Conservation (phyloP, 2,329 filamentous ascomycete species). For the Colletotrichum navitas region DNA sequence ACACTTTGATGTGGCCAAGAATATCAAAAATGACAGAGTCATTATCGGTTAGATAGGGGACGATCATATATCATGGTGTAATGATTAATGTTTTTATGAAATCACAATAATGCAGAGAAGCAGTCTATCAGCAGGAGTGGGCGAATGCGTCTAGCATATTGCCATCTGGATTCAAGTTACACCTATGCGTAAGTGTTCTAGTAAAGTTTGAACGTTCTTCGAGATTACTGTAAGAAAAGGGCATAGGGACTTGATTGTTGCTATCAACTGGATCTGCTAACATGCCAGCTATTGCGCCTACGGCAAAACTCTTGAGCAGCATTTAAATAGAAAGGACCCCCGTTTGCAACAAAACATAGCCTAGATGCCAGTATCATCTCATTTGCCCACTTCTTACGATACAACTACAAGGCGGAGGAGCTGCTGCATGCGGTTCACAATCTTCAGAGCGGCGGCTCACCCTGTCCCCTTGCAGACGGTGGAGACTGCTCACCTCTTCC, state of each 20-base stretch:
- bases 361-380: too few relatives aligned
- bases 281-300: slow-evolving; percentile 50
- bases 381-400: too few relatives aligned
- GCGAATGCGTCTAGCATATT: not conserved
- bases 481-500: too few relatives aligned
- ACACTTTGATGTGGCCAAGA: slow-evolving; percentile 29
- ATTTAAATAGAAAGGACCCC: too few relatives aligned
- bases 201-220: slow-evolving; percentile 27
- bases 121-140: not conserved
- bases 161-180: slow-evolving; percentile 43
- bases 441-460: too few relatives aligned
- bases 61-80: not conserved
- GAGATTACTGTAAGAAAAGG: too few relatives aligned
- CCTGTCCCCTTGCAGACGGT: too few relatives aligned
- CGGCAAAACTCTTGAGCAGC: slow-evolving; percentile 37
- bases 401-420: too few relatives aligned
- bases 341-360: too few relatives aligned
- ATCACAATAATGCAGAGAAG: not conserved
- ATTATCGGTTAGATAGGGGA: slow-evolving; percentile 14
- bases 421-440: too few relatives aligned
- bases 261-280: slow-evolving; percentile 45
- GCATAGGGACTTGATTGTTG: too few relatives aligned
- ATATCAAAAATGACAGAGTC: slow-evolving; percentile 34
- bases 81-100: slow-evolving; percentile 7
- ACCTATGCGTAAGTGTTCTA: slow-evolving; percentile 55